phyloP scores from a whole-genome alignment of 441 rosid species.

The Adansonia madagascariensis region DNA sequence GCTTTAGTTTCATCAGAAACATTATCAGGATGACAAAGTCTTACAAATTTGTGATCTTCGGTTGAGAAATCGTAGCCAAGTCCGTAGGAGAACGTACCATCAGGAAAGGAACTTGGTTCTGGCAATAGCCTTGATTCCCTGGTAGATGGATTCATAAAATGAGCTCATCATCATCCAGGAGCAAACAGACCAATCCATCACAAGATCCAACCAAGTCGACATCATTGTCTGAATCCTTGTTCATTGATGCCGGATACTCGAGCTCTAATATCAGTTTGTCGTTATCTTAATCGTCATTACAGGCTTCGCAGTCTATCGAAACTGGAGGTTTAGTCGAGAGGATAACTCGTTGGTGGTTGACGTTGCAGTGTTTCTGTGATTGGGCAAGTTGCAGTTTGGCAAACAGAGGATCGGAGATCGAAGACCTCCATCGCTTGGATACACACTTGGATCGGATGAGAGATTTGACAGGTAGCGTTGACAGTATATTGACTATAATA shows the following conservation, averaged over 20 bases:
- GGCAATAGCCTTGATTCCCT: too few species aligned
- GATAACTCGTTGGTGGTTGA: neutral
- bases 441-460: neutral
- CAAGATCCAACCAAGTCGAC: too few species aligned
- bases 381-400: conserved; percentile 13
- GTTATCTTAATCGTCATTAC: neutral
- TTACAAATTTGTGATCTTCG: too few species aligned
- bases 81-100: too few species aligned
- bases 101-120: too few species aligned
- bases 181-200: too few species aligned
- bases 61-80: too few species aligned
- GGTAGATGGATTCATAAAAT: too few species aligned
- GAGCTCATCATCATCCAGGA: too few species aligned
- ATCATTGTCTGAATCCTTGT: neutral
- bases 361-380: neutral
- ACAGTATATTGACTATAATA: neutral
- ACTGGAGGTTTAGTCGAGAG: neutral
- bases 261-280: neutral
- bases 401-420: conserved; percentile 14
- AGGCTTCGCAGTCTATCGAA: neutral
- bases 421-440: neutral
- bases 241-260: neutral
- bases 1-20: neutral
- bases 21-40: neutral
- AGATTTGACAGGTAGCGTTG: conserved; percentile 6